Conservation (phyloP, 306 rosid genomes). For the Begonia loranthoides region DNA sequence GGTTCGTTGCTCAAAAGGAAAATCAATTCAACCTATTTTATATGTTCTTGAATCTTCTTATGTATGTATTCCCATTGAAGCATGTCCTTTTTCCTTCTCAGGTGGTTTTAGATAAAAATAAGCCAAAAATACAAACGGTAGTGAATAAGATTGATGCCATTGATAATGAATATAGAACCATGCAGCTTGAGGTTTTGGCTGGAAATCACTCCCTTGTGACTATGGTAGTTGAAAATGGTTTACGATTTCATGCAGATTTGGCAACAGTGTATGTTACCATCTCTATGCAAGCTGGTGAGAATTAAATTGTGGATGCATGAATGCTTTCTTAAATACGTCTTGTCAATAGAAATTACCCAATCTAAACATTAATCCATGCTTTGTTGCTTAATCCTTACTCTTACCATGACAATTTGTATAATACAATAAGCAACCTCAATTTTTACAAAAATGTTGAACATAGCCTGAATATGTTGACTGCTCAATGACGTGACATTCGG, state of each 20-base stretch:
- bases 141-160: slow-evolving; percentile 76
- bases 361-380: too few species aligned
- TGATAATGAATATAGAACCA: slow-evolving; percentile 82
- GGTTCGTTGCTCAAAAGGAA: slow-evolving; percentile 26
- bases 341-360: too few species aligned
- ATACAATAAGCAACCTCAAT: too few species aligned
- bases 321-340: slow-evolving; percentile 1
- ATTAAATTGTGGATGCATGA: slow-evolving; percentile 3
- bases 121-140: slow-evolving; percentile 79
- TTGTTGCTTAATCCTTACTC: too few species aligned
- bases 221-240: slow-evolving; percentile 67
- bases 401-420: too few species aligned
- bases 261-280: slow-evolving; percentile 71
- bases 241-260: slow-evolving; percentile 82
- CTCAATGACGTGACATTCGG: too few species aligned
- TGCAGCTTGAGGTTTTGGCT: slow-evolving; percentile 92
- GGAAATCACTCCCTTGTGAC: slow-evolving; percentile 94
- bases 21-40: not conserved
- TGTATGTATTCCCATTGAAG: slow-evolving; percentile 1
- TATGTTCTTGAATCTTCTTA: slow-evolving; percentile 4
- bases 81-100: slow-evolving; percentile 23
- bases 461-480: too few species aligned
- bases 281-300: slow-evolving; percentile 14
- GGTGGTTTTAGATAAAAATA: slow-evolving; percentile 87
- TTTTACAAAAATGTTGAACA: too few species aligned